phyloP scores from a whole-genome alignment of 495 filamentous ascomycete genomes.

The Aspergillus campestris region DNA sequence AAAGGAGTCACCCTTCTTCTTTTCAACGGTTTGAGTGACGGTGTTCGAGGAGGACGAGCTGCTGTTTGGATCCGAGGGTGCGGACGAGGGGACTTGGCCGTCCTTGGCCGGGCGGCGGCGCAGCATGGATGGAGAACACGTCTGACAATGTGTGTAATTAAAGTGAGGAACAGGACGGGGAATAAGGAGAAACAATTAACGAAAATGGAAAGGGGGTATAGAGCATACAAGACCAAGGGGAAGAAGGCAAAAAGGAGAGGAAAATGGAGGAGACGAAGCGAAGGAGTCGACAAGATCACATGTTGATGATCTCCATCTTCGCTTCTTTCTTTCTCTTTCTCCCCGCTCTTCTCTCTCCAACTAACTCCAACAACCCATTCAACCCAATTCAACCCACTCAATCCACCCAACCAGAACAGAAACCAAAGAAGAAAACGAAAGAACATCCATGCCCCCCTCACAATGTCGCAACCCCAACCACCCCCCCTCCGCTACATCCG shows the following conservation, averaged over 20 bases:
- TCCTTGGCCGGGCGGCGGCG: conserved; percentile 36
- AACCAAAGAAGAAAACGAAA: conserved; percentile 12
- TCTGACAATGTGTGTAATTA: not conserved
- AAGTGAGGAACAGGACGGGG: not conserved
- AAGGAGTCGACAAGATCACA: conserved; percentile 19
- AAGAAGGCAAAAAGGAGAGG: not conserved
- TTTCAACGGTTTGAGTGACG: not conserved
- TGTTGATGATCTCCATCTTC: conserved; percentile 17
- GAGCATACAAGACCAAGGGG: not conserved
- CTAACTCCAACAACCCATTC: not conserved
- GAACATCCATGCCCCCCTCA: conserved; percentile 19
- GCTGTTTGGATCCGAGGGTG: conserved; percentile 8
- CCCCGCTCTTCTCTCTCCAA: conserved; percentile 4
- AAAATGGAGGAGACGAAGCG: not conserved
- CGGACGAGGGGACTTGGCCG: conserved; percentile 11
- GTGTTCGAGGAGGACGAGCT: not conserved
- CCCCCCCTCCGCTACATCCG: conserved; percentile 63
- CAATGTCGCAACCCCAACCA: conserved; percentile 1
- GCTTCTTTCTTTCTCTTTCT: conserved; percentile 3
- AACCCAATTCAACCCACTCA: conserved; percentile 1
- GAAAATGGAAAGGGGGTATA: not conserved
- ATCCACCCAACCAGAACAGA: not conserved
- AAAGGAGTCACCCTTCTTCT: conserved; percentile 10
- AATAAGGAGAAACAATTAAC: not conserved
- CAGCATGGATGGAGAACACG: conserved; percentile 19